A percentile compares a stretch with the other conserved stretches of the same genome.
Conservation (phyloP, 2,329 filamentous ascomycete genomes). For the Amauroascus niger region DNA sequence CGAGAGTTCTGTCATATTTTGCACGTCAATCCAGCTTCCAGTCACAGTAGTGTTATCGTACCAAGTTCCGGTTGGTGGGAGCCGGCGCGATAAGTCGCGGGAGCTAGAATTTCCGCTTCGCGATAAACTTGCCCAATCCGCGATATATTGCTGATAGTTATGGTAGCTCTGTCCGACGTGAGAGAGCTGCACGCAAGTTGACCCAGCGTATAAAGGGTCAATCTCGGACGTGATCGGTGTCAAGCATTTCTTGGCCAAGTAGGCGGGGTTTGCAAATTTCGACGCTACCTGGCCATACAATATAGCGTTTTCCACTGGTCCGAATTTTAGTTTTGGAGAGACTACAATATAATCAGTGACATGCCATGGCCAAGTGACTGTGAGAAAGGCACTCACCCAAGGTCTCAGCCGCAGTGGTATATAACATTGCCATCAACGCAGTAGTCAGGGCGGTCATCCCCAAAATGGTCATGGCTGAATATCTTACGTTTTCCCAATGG, state of each 20-base stretch:
- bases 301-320: slow-evolving; percentile 40
- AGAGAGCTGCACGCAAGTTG: slow-evolving; percentile 58
- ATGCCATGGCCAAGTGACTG: neutral
- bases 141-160: slow-evolving; percentile 55
- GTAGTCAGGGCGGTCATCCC: slow-evolving; percentile 56
- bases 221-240: slow-evolving; percentile 46
- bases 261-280: slow-evolving; percentile 54
- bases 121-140: slow-evolving; percentile 46
- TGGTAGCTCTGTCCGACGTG: slow-evolving; percentile 55
- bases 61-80: slow-evolving; percentile 52
- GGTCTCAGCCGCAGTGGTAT: slow-evolving; percentile 66
- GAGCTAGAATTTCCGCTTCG: slow-evolving; percentile 37
- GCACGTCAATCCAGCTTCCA: slow-evolving; percentile 57
- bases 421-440: slow-evolving; percentile 58
- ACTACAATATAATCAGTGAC: slow-evolving; percentile 37
- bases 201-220: slow-evolving; percentile 36
- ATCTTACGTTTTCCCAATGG: slow-evolving; percentile 55
- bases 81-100: slow-evolving; percentile 42
- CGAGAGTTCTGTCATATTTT: slow-evolving; percentile 46
- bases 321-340: slow-evolving; percentile 58
- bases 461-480: slow-evolving; percentile 54
- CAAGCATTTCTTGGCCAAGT: slow-evolving; percentile 48
- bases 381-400: slow-evolving; percentile 37
- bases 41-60: slow-evolving; percentile 63
- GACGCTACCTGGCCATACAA: slow-evolving; percentile 51